Evolutionary conservation across 2,329 filamentous ascomycete genomes (phyloP), one percentile per base, ranked within the genome.

Genomic region (Macrophomina pseudophaseolina): DNA sequence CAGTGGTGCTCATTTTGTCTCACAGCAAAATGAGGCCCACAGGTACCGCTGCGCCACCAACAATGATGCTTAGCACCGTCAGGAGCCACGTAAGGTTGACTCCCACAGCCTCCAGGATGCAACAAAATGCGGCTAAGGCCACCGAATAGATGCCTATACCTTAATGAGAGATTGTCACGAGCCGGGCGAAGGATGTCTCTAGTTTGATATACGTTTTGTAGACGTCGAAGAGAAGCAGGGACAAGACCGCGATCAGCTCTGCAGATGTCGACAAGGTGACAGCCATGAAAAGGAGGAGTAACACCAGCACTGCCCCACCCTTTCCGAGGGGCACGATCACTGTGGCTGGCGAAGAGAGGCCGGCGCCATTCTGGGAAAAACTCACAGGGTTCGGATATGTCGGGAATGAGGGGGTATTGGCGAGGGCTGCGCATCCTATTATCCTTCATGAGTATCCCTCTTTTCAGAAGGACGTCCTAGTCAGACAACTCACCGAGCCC

Each of bases 21-120:
- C 84, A 86, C 0, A 87, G 75, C n/a, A 86, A 81, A 0, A 84
- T 83, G 65, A 86, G 85, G 0, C 80, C 78, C 5, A 84, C 85
- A 0, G 85, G 84, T 68, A 86, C 82, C 56, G 86, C 84, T 0
- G 83, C 84, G 0, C 84, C 83, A 35, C 83, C 85, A 0, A 83
- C 85, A 8, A 86, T 70, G 0, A 86, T 82, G 2, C 84, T 82
- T 0, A 86, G 79, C 82, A 86, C 84, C 67, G 86, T 85, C 1
- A 85, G 67, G 0, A 83, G 85, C 85, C 84, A 87, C 0, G 82
- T 81, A 0, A 87, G 77, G 56, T 86, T 82, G 4, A 86, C 81
- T 0, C 84, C 83, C 0, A 83, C 84, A 49, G 86, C 85, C 72
- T 86, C 80, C 0, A 87, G 73, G 74, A 80, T 4, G 70, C 70